Conservation (phyloP, 1,284 basidiomycete genomes). For the Pholiota adiposa region DNA sequence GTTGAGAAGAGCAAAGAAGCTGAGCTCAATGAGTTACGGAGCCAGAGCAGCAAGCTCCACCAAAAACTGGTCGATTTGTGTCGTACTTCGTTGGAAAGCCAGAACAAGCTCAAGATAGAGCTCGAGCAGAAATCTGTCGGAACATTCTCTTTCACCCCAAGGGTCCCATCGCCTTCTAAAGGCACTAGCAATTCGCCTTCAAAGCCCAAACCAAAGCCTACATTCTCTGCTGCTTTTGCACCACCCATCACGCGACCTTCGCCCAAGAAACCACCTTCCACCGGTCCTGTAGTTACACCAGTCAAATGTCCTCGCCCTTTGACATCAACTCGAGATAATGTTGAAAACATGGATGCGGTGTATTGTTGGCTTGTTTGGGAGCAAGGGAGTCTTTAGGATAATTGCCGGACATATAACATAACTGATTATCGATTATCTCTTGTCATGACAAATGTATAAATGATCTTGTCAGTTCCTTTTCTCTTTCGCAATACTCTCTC, state of each 20-base stretch:
- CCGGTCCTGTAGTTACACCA: constrained; percentile 24
- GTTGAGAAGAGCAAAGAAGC: constrained; percentile 88
- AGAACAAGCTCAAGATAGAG: constrained; percentile 73
- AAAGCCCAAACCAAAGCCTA: constrained; percentile 34
- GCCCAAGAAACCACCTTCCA: constrained; percentile 44
- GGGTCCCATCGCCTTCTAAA: constrained; percentile 26
- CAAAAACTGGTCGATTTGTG: constrained; percentile 65
- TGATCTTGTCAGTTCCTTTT: too few relatives aligned
- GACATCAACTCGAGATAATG: constrained; percentile 27
- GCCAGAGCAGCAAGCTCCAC: constrained; percentile 63
- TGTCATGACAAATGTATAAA: too few relatives aligned
- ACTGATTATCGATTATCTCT: too few relatives aligned
- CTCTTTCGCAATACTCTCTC: too few relatives aligned
- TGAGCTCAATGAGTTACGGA: constrained; percentile 79
- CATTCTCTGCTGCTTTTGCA: constrained; percentile 68
- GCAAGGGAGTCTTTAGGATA: too few relatives aligned
- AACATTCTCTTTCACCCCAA: constrained; percentile 33
- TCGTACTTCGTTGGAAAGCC: constrained; percentile 58
- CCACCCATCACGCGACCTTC: constrained; percentile 57
- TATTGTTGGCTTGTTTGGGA: too few relatives aligned
- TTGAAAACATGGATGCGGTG: constrained; percentile 30
- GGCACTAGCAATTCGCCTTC: constrained; percentile 21
- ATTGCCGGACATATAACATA: too few relatives aligned
- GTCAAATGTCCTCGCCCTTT: constrained; percentile 40
- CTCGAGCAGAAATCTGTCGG: constrained; percentile 50